A percentile compares a stretch with the other conserved stretches of the same genome.
Conservation (phyloP, 768 basidiomycete genomes). For the Suillus plorans region DNA sequence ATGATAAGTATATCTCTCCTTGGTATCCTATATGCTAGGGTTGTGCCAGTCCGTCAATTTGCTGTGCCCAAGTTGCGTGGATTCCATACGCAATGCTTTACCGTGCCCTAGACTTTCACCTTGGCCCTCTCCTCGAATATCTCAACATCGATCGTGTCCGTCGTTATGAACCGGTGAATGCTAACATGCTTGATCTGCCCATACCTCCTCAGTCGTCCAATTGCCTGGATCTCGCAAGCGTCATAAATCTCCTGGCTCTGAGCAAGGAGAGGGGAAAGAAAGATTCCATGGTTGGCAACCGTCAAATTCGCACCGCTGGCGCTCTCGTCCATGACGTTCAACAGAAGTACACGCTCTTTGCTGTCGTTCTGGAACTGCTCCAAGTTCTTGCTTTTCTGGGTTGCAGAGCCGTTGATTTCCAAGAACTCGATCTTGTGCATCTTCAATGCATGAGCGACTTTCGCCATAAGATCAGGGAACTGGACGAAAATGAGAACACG, state of each 20-base stretch:
- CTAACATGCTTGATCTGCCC: conserved; percentile 80
- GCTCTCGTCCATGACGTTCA: conserved; percentile 94
- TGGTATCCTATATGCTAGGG: background rate
- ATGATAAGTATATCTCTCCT: background rate
- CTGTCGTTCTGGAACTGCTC: conserved; percentile 84
- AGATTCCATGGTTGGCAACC: conserved; percentile 91
- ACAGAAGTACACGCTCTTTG: conserved; percentile 74
- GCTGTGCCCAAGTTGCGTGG: background rate
- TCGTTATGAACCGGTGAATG: conserved; percentile 83
- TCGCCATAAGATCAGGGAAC: conserved; percentile 90
- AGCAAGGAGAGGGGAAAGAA: conserved; percentile 88
- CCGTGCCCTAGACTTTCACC: conserved; percentile 24
- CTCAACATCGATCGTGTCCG: conserved; percentile 85
- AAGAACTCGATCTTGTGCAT: conserved; percentile 73
- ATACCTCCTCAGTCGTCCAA: conserved; percentile 80
- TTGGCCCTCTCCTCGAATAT: conserved; percentile 60
- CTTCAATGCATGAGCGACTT: conserved; percentile 80
- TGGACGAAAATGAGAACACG: conserved; percentile 94
- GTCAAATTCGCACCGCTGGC: conserved; percentile 94
- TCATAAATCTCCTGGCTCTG: conserved; percentile 81
- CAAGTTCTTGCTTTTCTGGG: conserved; percentile 76
- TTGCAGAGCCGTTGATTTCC: conserved; percentile 78
- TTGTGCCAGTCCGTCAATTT: background rate
- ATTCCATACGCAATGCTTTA: background rate
- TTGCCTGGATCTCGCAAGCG: conserved; percentile 79